Percentiles rank a stretch among this genome's conserved stretches.
phyloP scores from a whole-genome alignment of 352 stramenopile species.

The Phytopythium chamaehyphon region DNA sequence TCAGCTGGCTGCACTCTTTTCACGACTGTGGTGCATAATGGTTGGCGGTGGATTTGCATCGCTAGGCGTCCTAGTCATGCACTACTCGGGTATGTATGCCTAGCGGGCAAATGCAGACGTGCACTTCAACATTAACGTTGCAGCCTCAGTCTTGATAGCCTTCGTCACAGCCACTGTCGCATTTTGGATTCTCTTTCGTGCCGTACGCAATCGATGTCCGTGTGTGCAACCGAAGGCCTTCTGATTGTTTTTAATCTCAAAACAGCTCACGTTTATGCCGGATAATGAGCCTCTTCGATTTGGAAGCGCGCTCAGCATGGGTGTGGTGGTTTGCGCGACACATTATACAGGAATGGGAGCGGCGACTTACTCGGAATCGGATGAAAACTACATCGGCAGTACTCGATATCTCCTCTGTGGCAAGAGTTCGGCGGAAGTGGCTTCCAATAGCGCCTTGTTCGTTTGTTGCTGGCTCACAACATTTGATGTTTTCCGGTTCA shows the following conservation, averaged over 20 bases:
- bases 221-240: neutral
- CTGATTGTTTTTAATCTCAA: neutral
- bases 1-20: conserved; percentile 59
- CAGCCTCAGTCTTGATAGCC: conserved; percentile 43
- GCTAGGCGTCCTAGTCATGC: conserved; percentile 62
- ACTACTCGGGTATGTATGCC: conserved; percentile 67
- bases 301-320: conserved; percentile 54
- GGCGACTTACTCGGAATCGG: conserved; percentile 29
- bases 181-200: conserved; percentile 71
- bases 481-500: too few relatives aligned
- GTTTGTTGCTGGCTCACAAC: conserved; percentile 60
- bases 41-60: conserved; percentile 44
- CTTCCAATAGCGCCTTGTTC: conserved; percentile 41
- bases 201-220: conserved; percentile 12
- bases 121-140: conserved; percentile 34
- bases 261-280: conserved; percentile 61
- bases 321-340: conserved; percentile 54
- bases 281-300: conserved; percentile 40
- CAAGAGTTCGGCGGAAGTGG: conserved; percentile 17
- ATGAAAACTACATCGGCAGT: conserved; percentile 20
- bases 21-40: conserved; percentile 41
- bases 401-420: conserved; percentile 31
- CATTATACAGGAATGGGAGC: conserved; percentile 55
- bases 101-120: conserved; percentile 39
- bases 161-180: conserved; percentile 51